phyloP scores from a whole-genome alignment of 495 filamentous ascomycete species.

The Friedmanniomyces simplex region DNA sequence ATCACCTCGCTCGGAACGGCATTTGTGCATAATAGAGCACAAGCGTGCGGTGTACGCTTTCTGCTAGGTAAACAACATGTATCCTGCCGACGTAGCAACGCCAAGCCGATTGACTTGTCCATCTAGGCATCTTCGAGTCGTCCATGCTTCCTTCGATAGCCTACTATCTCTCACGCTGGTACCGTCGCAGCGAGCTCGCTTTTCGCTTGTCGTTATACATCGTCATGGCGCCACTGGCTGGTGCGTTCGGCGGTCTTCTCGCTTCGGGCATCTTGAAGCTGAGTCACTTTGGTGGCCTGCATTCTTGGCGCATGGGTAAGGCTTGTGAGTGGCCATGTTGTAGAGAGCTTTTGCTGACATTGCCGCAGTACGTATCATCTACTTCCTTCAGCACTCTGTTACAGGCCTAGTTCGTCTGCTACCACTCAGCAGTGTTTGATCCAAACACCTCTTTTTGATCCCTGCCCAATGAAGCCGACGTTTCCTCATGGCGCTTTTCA shows the following conservation, averaged over 20 bases:
- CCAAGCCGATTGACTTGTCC: constrained; percentile 25
- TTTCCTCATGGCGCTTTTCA: too few species aligned
- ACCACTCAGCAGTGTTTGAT: too few species aligned
- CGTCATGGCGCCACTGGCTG: constrained; percentile 63
- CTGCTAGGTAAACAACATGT: constrained; percentile 44
- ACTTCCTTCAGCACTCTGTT: too few species aligned
- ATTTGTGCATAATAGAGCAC: constrained; percentile 38
- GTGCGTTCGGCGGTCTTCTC: constrained; percentile 64
- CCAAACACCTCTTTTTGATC: too few species aligned
- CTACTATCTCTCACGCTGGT: constrained; percentile 60
- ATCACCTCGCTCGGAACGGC: constrained; percentile 39
- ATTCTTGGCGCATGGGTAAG: constrained; percentile 55
- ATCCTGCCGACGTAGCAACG: neutral
- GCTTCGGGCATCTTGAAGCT: constrained; percentile 65
- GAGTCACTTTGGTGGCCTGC: constrained; percentile 52
- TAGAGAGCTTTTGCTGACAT: too few species aligned
- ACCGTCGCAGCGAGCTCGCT: constrained; percentile 62
- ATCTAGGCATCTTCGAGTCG: constrained; percentile 43
- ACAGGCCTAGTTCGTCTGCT: too few species aligned
- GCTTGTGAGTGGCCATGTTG: too few species aligned
- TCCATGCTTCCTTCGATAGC: constrained; percentile 58
- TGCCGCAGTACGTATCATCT: too few species aligned
- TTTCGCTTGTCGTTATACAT: constrained; percentile 68
- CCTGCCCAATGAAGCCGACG: too few species aligned
- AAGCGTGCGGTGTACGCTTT: constrained; percentile 39